Conservation (phyloP, 495 filamentous ascomycete genomes). For the Penicillium canescens region DNA sequence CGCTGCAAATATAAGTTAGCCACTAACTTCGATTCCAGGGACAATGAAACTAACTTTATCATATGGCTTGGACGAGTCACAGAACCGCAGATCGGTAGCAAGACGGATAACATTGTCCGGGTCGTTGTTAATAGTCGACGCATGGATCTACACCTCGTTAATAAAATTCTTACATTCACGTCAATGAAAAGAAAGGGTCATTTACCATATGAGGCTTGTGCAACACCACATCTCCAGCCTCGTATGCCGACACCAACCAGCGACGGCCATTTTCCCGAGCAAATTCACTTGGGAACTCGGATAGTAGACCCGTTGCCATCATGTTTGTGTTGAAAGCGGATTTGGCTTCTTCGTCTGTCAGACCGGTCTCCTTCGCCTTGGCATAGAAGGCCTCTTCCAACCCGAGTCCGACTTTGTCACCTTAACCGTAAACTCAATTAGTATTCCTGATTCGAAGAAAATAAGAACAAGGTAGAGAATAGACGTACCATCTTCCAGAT, state of each 20-base stretch:
- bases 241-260: conserved; percentile 57
- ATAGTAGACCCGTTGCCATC: conserved; percentile 51
- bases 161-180: not conserved
- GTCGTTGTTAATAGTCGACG: conserved; percentile 56
- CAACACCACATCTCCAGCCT: conserved; percentile 63
- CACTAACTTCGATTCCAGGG: not conserved
- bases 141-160: conserved; percentile 49
- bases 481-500: conserved; percentile 52
- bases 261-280: conserved; percentile 38
- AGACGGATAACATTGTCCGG: conserved; percentile 55
- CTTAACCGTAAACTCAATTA: conserved; percentile 18
- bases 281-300: conserved; percentile 47
- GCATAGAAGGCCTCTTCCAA: conserved; percentile 51
- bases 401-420: conserved; percentile 39
- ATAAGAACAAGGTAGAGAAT: not conserved
- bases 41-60: conserved; percentile 34
- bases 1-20: conserved; percentile 22
- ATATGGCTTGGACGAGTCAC: conserved; percentile 49
- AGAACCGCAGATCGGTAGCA: conserved; percentile 58
- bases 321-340: conserved; percentile 60
- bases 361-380: conserved; percentile 40
- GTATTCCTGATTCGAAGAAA: not conserved
- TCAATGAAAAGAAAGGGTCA: not conserved
- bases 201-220: conserved; percentile 57
- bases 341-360: conserved; percentile 52